Conservation (phyloP, 148 eudicot species). For the Rhododendron griersonianum region DNA sequence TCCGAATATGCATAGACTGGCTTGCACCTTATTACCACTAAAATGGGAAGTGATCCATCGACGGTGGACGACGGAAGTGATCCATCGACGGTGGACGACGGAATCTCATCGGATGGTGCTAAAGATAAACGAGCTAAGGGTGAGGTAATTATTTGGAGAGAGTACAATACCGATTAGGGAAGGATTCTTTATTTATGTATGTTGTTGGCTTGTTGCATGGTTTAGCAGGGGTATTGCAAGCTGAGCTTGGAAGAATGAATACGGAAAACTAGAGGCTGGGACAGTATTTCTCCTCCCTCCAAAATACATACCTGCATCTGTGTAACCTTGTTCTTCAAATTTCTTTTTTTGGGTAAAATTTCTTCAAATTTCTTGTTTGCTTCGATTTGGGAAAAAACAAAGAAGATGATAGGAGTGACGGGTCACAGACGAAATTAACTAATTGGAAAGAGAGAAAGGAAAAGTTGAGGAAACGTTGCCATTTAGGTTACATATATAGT, state of each 20-base stretch:
- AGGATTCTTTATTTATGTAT: not conserved
- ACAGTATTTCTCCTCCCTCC: too few relatives aligned
- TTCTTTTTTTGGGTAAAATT: too few relatives aligned
- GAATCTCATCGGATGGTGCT: slow-evolving; percentile 44
- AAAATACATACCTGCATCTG: too few relatives aligned
- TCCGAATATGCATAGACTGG: slow-evolving; percentile 40
- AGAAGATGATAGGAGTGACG: too few relatives aligned
- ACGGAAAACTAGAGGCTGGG: slow-evolving; percentile 52
- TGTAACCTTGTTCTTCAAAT: too few relatives aligned
- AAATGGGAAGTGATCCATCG: slow-evolving; percentile 49
- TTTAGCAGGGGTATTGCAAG: slow-evolving; percentile 44
- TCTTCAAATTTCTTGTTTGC: too few relatives aligned
- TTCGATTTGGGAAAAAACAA: too few relatives aligned
- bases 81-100: slow-evolving; percentile 53
- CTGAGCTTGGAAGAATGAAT: slow-evolving; percentile 57
- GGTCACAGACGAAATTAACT: too few relatives aligned
- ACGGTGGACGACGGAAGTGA: slow-evolving; percentile 58
- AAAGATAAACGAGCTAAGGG: slow-evolving; percentile 45
- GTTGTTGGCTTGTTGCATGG: not conserved
- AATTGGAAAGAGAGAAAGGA: too few relatives aligned
- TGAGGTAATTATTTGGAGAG: slow-evolving; percentile 40
- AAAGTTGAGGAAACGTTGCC: too few relatives aligned
- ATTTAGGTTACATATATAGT: too few relatives aligned
- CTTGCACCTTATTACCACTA: slow-evolving; percentile 61
- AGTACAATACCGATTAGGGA: too few relatives aligned